Percentiles rank a stretch among this genome's conserved stretches.
These are phyloP conservation scores for bread wheat (Triticum aestivum) DNA, from an alignment of 176 grass and related monocot genomes.

Conservation along the genomic window IWGSC_CS_RefSeq_v2.1 NC_057803.1:75806018-75806517, in stretches of 20 bases:
- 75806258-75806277: conserved; percentile 9
- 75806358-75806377: not conserved
- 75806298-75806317: not conserved
- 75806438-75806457: not conserved
- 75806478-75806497: not conserved
- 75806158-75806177: not conserved
- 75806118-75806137: conserved; percentile 11
- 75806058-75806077: not conserved
- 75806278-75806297: not conserved
- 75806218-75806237: not conserved
- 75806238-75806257: not conserved
- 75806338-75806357: not conserved
- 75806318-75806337: not conserved
- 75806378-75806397: not conserved
- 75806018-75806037: not conserved
- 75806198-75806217: not conserved
- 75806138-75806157: conserved; percentile 4
- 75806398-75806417: not conserved
- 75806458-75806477: not conserved
- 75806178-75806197: not conserved
- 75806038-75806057: not conserved
- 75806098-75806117: not conserved
- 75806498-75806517: conserved; percentile 2
- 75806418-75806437: not conserved
- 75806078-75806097: not conserved